Evolutionary conservation across 106 monocot genomes (phyloP).

Genomic region (Amphibolis antarctica): DNA sequence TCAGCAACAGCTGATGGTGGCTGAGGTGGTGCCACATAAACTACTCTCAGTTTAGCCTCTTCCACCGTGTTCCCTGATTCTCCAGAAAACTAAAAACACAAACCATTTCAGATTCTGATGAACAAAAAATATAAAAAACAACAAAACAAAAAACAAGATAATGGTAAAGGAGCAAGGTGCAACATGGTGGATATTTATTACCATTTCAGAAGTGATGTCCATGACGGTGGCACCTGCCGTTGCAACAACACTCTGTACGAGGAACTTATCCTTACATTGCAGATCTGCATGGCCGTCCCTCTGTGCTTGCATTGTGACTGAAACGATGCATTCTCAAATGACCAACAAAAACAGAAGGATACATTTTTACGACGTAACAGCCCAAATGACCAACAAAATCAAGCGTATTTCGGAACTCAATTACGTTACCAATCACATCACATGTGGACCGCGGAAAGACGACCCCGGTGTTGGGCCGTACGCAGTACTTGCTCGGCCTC

Average conservation of each 20-base stretch:
- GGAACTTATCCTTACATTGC: slow-evolving; percentile 92
- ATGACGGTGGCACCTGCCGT: slow-evolving; percentile 33
- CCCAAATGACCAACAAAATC: neutral
- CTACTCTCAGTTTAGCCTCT: slow-evolving; percentile 12
- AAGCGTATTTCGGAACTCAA: neutral
- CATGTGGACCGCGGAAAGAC: slow-evolving; percentile 13
- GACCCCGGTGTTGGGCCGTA: slow-evolving; percentile 15
- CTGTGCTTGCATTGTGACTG: slow-evolving; percentile 95
- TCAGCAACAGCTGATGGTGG: slow-evolving; percentile 11
- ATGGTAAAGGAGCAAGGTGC: neutral
- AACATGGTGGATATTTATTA: slow-evolving; percentile 5
- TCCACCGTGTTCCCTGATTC: slow-evolving; percentile 14
- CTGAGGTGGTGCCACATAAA: slow-evolving; percentile 13
- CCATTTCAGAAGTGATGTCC: slow-evolving; percentile 73
- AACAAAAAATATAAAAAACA: neutral
- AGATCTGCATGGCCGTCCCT: slow-evolving; percentile 64
- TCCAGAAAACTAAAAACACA: slow-evolving; percentile 2
- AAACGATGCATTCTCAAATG: neutral
- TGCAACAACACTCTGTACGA: slow-evolving; percentile 54
- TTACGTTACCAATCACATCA: slow-evolving; percentile 11
- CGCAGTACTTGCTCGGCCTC: slow-evolving; percentile 22
- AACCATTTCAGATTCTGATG: neutral
- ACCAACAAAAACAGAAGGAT: neutral
- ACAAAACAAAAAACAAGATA: neutral
- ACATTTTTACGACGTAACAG: neutral